A percentile compares a stretch with the other conserved stretches of the same genome.
Conservation (phyloP, 1,284 basidiomycete species). For the Clitocybe nebularis region DNA sequence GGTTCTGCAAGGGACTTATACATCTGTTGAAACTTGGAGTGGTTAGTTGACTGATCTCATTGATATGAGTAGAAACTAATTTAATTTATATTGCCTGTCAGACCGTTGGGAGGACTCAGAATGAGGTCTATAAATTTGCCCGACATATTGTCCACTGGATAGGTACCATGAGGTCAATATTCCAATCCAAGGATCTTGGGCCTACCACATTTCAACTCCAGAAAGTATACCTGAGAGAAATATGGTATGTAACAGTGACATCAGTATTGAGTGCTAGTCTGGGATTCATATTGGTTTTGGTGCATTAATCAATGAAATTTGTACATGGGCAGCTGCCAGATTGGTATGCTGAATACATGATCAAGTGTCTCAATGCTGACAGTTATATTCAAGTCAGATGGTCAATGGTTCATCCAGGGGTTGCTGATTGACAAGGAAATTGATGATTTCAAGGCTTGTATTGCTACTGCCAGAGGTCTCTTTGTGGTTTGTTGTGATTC, state of each 20-base stretch:
- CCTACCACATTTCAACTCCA: background rate
- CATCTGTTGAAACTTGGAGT: slow-evolving; percentile 13
- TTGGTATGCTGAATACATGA: background rate
- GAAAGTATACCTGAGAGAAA: background rate
- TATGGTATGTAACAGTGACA: slow-evolving; percentile 1
- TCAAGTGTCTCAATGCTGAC: background rate
- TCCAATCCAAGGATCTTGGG: background rate
- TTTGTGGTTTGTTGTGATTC: slow-evolving; percentile 2
- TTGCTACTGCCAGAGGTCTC: background rate
- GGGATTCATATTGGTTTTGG: background rate
- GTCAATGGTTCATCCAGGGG: slow-evolving; percentile 2
- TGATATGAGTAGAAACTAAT: background rate
- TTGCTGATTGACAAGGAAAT: slow-evolving; percentile 3
- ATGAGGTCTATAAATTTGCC: background rate
- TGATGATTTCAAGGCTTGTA: slow-evolving; percentile 5
- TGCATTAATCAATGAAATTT: slow-evolving; percentile 7
- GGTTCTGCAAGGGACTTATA: slow-evolving; percentile 9
- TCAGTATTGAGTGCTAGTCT: background rate
- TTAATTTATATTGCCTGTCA: background rate
- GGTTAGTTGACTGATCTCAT: slow-evolving; percentile 6
- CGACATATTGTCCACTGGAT: background rate
- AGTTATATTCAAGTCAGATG: background rate
- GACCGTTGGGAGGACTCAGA: background rate
- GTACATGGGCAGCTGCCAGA: slow-evolving; percentile 6
- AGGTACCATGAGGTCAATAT: background rate